Conservation (phyloP, 2,329 filamentous ascomycete genomes). For the Ophiostoma sp. region DNA sequence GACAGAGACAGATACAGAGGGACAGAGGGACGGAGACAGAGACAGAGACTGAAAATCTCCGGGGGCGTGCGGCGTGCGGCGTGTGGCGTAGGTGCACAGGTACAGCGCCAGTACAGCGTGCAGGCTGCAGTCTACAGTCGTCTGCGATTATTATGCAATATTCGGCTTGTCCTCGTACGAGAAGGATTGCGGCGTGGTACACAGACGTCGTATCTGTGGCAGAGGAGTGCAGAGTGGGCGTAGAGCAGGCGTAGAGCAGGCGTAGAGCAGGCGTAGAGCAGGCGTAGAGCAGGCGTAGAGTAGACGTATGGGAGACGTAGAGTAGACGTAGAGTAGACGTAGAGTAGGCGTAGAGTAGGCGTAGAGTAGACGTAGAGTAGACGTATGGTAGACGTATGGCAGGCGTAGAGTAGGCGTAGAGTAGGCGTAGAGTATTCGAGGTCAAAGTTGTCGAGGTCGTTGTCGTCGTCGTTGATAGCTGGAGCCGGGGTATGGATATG, state of each 20-base stretch:
- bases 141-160: not conserved
- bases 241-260: not conserved
- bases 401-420: not conserved
- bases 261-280: not conserved
- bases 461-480: not conserved
- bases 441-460: not conserved
- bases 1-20: not conserved
- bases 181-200: slow-evolving; percentile 9
- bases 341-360: not conserved
- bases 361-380: not conserved
- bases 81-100: slow-evolving; percentile 8
- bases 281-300: not conserved
- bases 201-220: slow-evolving; percentile 6
- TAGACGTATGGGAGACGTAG: no score
- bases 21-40: not conserved
- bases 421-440: not conserved
- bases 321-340: not conserved
- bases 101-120: slow-evolving; percentile 3
- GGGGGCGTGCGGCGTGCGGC: not conserved
- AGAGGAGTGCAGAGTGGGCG: not conserved
- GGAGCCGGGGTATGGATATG: not conserved
- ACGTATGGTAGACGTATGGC: not conserved
- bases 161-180: not conserved
- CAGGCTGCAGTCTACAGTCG: not conserved
- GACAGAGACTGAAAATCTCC: slow-evolving; percentile 1